Base-by-base conservation (phyloP, 2,329 filamentous ascomycete genomes). In the Botrytis sinoallii region DNA sequence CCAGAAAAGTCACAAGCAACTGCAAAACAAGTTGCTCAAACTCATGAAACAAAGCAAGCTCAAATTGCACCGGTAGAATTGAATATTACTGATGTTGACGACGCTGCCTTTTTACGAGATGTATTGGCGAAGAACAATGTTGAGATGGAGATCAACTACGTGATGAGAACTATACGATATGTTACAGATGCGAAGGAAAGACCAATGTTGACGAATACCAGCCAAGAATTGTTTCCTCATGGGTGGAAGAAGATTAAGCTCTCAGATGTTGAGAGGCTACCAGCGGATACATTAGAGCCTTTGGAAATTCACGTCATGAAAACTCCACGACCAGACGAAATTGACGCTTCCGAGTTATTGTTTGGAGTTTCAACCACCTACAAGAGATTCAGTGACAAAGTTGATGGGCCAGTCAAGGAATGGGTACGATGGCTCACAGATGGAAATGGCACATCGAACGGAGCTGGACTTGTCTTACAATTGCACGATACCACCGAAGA, bases 371-470 rank as follows among this genome's bases (percentile, higher is more conserved):
- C 88, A 0, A 89, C 88, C 8, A 89, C 87, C 0, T 89, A 87
- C 81, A 83, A 86, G 76, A 84, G 87, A 61, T 88, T 90, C 79
- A 86, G 82, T 79, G 85, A 86, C 74, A 12, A 72, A 20, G 81
- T 84, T 1, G 82, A 83, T 70, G 86, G 83, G 65, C 86, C 87
- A 0, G 83, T 89, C 63, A 86, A 88, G 76, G 88, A 90, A 79
- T 89, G 88, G 87, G 84, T 84, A 5, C 87, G 86, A 79, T 89
- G 88, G 88, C 83, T 89, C 67, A 89, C 88, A 4, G 86, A 90
- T 78, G 85, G 86, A 75, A 84, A 85, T 71, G 87, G 88, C 55
- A 80, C 83, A 72, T 86, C 87, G 40, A 90, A 90, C 76, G 87
- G 88, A 42, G 88, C 85, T 44, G 88, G 88, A 80, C 82, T 90